Conservation (phyloP, 139 green algal species). For the Micromonas commoda region DNA sequence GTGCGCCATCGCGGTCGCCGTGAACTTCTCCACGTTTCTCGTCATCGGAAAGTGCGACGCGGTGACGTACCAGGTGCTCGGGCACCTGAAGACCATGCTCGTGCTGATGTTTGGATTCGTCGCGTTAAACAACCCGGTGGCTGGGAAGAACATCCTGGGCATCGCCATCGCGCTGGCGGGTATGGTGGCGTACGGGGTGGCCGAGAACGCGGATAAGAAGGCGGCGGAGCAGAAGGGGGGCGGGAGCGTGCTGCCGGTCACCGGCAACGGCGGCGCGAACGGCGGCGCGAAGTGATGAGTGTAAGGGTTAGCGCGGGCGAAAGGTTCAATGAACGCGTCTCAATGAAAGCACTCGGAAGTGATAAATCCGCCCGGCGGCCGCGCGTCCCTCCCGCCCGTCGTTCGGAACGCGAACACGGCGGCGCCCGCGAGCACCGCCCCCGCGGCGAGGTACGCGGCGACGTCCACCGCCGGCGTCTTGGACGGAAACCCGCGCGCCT, state of each 20-base stretch:
- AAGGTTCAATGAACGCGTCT: too few species aligned
- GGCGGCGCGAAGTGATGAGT: too few species aligned
- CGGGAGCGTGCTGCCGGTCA: neutral
- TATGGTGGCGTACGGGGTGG: constrained; percentile 40
- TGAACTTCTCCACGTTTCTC: constrained; percentile 49
- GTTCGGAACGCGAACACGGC: too few species aligned
- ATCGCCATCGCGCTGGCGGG: constrained; percentile 42
- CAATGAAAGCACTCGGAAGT: too few species aligned
- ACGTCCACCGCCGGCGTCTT: too few species aligned
- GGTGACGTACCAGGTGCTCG: constrained; percentile 47
- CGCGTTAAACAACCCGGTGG: constrained; percentile 14
- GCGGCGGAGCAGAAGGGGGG: neutral
- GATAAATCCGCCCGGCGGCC: too few species aligned
- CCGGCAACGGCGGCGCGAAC: too few species aligned
- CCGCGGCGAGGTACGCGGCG: too few species aligned
- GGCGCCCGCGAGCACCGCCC: too few species aligned
- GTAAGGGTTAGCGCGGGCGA: too few species aligned
- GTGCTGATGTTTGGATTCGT: constrained; percentile 44
- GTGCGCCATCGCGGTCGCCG: constrained; percentile 40
- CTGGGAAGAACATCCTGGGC: constrained; percentile 35
- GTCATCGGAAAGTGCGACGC: constrained; percentile 49
- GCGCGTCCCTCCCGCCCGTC: too few species aligned
- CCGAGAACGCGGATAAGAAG: neutral
- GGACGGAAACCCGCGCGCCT: too few species aligned
- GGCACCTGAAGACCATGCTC: constrained; percentile 50